Evolutionary conservation across 768 basidiomycete species (phyloP).

Genomic region (Pleurotus djamor): DNA sequence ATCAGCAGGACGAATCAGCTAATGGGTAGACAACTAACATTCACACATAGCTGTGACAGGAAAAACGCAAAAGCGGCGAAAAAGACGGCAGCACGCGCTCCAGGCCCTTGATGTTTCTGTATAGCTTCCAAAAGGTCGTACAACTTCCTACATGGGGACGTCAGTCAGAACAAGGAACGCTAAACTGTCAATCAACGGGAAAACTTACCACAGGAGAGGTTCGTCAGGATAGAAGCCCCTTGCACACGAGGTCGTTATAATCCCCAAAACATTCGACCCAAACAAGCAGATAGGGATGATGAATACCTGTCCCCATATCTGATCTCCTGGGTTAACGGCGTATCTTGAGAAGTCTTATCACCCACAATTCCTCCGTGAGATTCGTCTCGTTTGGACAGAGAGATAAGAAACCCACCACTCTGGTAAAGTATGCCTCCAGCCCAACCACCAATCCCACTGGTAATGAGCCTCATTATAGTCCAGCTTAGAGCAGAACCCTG

Average conservation of each 20-base stretch:
- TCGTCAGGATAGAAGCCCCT: conserved; percentile 28
- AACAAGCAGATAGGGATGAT: conserved; percentile 25
- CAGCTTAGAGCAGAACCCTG: conserved; percentile 20
- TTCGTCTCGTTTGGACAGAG: no score
- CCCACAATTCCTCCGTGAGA: no score
- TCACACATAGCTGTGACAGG: conserved; percentile 24
- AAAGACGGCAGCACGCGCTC: conserved; percentile 27
- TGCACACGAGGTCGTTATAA: conserved; percentile 24
- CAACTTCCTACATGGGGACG: conserved; percentile 18
- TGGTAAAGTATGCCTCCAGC: conserved; percentile 24
- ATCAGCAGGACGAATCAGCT: no score
- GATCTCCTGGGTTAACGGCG: conserved; percentile 24
- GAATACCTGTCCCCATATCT: conserved; percentile 26
- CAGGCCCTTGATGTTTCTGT: conserved; percentile 22
- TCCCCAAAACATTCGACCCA: conserved; percentile 27
- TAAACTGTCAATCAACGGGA: neutral
- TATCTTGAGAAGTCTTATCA: conserved; percentile 32
- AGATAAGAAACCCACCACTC: conserved; percentile 11
- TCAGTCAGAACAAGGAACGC: neutral
- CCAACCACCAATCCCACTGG: conserved; percentile 28
- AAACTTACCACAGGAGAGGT: conserved; percentile 21
- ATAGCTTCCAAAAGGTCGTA: conserved; percentile 27
- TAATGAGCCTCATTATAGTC: conserved; percentile 27
- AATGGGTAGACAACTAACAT: conserved; percentile 16
- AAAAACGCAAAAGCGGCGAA: conserved; percentile 28